Conservation (phyloP, 192 early-diverging fungal species). For the Rhizoclosmatium globosum region DNA sequence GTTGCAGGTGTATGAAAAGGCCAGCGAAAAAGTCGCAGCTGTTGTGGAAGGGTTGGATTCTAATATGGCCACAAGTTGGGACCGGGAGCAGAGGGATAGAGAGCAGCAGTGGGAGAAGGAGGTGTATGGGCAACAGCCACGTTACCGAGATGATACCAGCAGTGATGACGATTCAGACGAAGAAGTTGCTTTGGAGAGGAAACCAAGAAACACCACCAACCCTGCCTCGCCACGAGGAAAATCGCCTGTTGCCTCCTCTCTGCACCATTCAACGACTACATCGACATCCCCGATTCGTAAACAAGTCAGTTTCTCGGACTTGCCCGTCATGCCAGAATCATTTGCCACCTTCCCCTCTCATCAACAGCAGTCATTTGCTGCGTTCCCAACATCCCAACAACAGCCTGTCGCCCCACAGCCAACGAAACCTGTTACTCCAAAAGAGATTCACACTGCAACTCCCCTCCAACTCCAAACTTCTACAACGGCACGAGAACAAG, state of each 20-base stretch:
- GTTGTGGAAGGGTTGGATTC: slow-evolving; percentile 19
- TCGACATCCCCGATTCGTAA: neutral
- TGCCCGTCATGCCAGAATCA: slow-evolving; percentile 8
- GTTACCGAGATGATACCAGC: slow-evolving; percentile 43
- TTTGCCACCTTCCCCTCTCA: slow-evolving; percentile 5
- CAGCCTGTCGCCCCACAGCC: neutral
- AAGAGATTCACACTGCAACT: slow-evolving; percentile 47
- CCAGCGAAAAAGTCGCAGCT: slow-evolving; percentile 65
- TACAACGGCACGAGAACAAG: slow-evolving; percentile 53
- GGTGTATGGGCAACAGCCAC: neutral
- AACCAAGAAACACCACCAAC: slow-evolving; percentile 12
- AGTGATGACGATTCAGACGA: slow-evolving; percentile 36
- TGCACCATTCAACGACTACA: neutral
- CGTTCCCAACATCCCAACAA: neutral
- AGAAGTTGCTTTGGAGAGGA: slow-evolving; percentile 29
- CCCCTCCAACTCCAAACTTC: slow-evolving; percentile 39
- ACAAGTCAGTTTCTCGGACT: neutral
- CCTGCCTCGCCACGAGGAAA: slow-evolving; percentile 6
- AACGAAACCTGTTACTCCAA: slow-evolving; percentile 23
- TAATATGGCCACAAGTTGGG: neutral
- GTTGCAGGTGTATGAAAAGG: slow-evolving; percentile 64
- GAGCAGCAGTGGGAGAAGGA: neutral
- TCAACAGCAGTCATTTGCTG: neutral
- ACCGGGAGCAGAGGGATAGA: neutral
- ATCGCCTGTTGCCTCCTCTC: neutral